Evolutionary conservation across 169 alveolate species (phyloP), one percentile per base, ranked within the genome.

Genomic region (Theileria equi): DNA sequence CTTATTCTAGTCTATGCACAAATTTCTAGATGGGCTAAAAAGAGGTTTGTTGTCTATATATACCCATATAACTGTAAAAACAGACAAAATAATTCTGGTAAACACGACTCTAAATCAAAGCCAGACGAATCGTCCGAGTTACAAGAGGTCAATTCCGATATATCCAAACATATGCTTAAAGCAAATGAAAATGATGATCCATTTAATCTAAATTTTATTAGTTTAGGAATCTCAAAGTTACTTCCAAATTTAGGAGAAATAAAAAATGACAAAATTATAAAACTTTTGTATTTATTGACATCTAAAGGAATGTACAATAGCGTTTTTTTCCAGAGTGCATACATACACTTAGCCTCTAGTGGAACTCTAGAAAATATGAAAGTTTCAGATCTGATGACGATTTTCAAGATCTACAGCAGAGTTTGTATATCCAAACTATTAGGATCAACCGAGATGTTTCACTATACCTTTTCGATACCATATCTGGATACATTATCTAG

Each of bases 1-100:
- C 8, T 77, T 8, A 29, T 77, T 50, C 60, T 77, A 6, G 60
- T 77, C n/a, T 67, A 77, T 35, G 81, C 65, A 17, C 80, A 67
- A 48, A 67, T 77, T 25, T 64, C 63, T 21, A 57, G 79, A n/a
- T 74, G 69, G 66, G 16, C 66, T 13, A 19, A 44, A 23, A 74
- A 74, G 53, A 47, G 78, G 40, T 16, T 5, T 6, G 21, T 1
- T 10, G 8, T 31, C 3, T 21, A 26, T 1, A 10, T 0, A 31
- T 21, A 41, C 2, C 1, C 19, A 17, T 13, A 43, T 43, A n/a
- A 25, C 60, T 5, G 7, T 5, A n/a, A 3, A 43, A 3, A 60
- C 6, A 4, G 1, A 40, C 10, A 6, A 5, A 0, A 60, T n/a
- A 21, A 1, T 1, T 2, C 0, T 2, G 0, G 5, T 25, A 44